Percentiles rank a stretch among this genome's conserved stretches.
phyloP scores from a whole-genome alignment of 768 basidiomycete genomes.

The Macrolepiota fuliginosa region DNA sequence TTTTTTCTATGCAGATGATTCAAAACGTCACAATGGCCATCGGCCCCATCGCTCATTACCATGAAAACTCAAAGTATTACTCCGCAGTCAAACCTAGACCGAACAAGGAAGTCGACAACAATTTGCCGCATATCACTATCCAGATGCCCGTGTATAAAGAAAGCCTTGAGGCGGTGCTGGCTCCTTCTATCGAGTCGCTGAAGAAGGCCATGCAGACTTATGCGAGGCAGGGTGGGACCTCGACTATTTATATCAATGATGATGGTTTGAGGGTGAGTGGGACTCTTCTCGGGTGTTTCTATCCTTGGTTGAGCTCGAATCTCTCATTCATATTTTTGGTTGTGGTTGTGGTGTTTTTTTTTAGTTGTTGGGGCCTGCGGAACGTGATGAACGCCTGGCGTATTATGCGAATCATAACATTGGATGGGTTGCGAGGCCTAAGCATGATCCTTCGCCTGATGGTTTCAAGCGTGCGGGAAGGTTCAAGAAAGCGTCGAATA shows the following conservation, averaged over 20 bases:
- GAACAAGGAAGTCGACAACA: conserved; percentile 44
- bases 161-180: conserved; percentile 64
- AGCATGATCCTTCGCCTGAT: conserved; percentile 48
- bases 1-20: conserved; percentile 73
- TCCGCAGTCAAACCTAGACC: conserved; percentile 60
- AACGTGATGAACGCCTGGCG: conserved; percentile 58
- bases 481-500: conserved; percentile 93
- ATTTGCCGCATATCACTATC: conserved; percentile 74
- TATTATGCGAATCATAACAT: conserved; percentile 75
- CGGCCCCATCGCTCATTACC: conserved; percentile 79
- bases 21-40: conserved; percentile 67
- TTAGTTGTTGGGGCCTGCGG: conserved; percentile 54
- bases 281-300: no score
- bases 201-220: conserved; percentile 88
- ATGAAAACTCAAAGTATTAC: conserved; percentile 80
- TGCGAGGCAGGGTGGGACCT: conserved; percentile 80
- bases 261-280: conserved; percentile 56
- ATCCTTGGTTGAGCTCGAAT: no score
- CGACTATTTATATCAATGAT: conserved; percentile 75
- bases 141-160: conserved; percentile 90
- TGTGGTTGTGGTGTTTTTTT: no score
- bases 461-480: conserved; percentile 74
- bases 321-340: no score
- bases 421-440: conserved; percentile 79
- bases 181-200: conserved; percentile 68